Evolutionary conservation across 768 basidiomycete species (phyloP).

Genomic region (Gymnopilus junonius): DNA sequence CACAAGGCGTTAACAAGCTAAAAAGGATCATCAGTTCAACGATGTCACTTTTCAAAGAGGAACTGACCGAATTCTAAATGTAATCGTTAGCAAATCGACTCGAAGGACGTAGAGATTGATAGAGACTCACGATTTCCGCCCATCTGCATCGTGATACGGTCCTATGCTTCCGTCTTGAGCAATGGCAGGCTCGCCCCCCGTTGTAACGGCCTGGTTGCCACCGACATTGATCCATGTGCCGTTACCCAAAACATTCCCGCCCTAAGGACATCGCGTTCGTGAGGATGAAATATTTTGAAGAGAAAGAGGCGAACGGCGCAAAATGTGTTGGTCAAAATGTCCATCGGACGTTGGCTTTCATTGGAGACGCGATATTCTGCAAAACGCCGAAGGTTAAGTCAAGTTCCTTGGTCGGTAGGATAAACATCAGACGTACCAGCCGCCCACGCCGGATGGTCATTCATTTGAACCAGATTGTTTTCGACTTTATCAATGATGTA

Average conservation of each 20-base stretch:
- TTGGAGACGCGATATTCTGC: conserved; percentile 58
- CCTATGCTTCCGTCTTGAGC: conserved; percentile 48
- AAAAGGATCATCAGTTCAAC: background rate
- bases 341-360: conserved; percentile 70
- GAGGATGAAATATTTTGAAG: background rate
- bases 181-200: conserved; percentile 51
- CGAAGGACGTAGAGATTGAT: background rate
- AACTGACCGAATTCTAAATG: conserved; percentile 49
- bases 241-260: conserved; percentile 66
- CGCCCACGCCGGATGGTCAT: conserved; percentile 74
- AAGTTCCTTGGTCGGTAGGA: background rate
- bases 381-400: background rate
- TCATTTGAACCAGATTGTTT: conserved; percentile 64
- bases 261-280: conserved; percentile 28
- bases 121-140: conserved; percentile 54
- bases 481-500: conserved; percentile 81
- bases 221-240: conserved; percentile 83
- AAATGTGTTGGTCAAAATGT: conserved; percentile 77
- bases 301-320: conserved; percentile 59
- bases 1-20: conserved; percentile 69
- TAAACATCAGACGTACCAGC: conserved; percentile 44
- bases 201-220: conserved; percentile 69
- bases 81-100: background rate
- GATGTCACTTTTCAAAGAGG: background rate
- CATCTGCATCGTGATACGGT: conserved; percentile 62